Conservation (phyloP, 129 eudicot genomes). For the Chrysanthemum lavandulifolium region DNA sequence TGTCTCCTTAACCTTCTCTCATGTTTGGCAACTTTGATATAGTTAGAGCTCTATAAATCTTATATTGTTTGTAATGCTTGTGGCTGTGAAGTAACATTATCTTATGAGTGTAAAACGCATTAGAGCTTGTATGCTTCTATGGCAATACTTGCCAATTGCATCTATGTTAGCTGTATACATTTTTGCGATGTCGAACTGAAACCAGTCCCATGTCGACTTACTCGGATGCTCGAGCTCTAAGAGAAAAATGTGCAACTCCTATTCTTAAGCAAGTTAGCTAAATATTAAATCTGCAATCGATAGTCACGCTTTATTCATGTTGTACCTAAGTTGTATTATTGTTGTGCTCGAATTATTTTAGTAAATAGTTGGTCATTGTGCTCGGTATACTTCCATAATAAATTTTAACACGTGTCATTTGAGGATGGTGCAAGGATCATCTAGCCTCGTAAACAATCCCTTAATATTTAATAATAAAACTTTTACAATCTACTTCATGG, state of each 20-base stretch:
- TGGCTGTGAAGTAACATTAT: slow-evolving; percentile 13
- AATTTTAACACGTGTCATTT: neutral
- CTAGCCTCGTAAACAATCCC: neutral
- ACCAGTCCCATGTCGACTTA: slow-evolving; percentile 94
- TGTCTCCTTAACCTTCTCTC: too few species aligned
- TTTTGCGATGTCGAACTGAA: slow-evolving; percentile 93
- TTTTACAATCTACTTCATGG: neutral
- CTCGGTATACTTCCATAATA: neutral
- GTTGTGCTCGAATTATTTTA: neutral
- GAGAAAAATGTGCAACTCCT: slow-evolving; percentile 89
- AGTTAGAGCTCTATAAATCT: too few species aligned
- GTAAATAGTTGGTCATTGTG: slow-evolving; percentile 3
- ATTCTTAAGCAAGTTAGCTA: slow-evolving; percentile 75
- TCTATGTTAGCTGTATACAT: neutral
- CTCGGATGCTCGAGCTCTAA: slow-evolving; percentile 65
- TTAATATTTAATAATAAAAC: neutral
- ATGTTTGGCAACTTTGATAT: too few species aligned
- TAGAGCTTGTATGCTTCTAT: neutral
- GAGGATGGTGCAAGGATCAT: neutral
- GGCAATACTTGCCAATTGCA: neutral
- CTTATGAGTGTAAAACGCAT: slow-evolving; percentile 2
- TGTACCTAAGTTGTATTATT: neutral
- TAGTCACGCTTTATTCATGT: neutral
- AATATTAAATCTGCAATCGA: neutral
- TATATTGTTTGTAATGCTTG: too few species aligned